Conservation (phyloP, 2,329 filamentous ascomycete species). For the Sclerotinia sclerotiorum region DNA sequence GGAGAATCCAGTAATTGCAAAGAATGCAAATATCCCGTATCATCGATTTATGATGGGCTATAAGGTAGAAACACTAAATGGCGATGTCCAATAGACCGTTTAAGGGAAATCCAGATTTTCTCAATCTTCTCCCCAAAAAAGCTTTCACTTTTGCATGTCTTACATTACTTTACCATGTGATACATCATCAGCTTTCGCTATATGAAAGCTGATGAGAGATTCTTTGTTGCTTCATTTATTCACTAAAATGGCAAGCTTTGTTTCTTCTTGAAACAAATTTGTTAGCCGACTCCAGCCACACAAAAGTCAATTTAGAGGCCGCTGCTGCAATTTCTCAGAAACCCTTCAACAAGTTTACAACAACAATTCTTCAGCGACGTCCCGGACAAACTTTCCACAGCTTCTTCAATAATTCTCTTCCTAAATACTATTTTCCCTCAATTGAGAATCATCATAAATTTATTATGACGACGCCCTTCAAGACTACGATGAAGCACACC, state of each 20-base stretch:
- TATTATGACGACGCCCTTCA: not conserved
- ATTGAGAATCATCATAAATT: not conserved
- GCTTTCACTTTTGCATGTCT: not conserved
- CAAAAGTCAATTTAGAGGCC: not conserved
- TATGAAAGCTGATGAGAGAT: constrained; percentile 2
- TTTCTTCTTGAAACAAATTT: not conserved
- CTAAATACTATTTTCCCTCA: not conserved
- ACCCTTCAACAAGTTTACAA: not conserved
- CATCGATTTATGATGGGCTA: constrained; percentile 7
- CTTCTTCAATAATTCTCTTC: not conserved
- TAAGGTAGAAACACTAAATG: not conserved
- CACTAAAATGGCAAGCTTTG: not conserved
- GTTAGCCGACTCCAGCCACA: not conserved
- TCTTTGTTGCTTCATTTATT: not conserved
- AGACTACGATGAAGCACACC: not conserved
- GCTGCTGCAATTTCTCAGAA: not conserved
- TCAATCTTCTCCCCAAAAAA: not conserved
- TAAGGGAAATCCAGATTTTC: not conserved
- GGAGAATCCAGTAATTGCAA: constrained; percentile 2
- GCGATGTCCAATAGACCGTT: not conserved
- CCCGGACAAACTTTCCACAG: not conserved
- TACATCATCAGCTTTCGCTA: not conserved
- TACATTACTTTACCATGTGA: not conserved
- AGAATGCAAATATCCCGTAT: constrained; percentile 1
- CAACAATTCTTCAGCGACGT: not conserved